These are phyloP conservation scores for Blastobotrys arbuscula DNA, from an alignment of 1,139 yeast genomes.

Conservation along the genomic window DNA sequence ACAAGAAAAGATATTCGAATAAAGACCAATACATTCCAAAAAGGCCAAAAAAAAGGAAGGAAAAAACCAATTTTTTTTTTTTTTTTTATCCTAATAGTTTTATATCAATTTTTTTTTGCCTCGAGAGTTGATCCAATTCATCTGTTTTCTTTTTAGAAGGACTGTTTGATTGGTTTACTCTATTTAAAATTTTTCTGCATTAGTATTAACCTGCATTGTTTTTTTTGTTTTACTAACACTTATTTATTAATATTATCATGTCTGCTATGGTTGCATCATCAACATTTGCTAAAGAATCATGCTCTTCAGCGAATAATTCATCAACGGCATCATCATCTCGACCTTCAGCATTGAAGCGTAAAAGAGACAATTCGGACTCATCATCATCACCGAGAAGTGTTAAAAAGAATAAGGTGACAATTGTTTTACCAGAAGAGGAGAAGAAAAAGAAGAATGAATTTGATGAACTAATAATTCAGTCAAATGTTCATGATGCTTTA, in stretches of 20 bases:
- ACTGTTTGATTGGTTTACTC: neutral
- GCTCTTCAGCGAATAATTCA: constrained; percentile 4
- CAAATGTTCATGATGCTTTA: constrained; percentile 55
- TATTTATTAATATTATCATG: constrained; percentile 2
- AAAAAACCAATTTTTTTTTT: neutral
- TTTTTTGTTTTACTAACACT: neutral
- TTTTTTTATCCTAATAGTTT: no score
- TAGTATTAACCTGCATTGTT: neutral
- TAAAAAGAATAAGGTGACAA: constrained; percentile 7
- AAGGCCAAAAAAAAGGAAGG: neutral
- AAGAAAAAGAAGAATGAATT: neutral
- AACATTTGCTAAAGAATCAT: neutral
- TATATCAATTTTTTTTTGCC: no score
- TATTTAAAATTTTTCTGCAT: neutral
- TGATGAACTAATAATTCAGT: constrained; percentile 4
- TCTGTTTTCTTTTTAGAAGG: constrained; percentile 11
- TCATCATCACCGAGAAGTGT: neutral
- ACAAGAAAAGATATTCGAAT: neutral
- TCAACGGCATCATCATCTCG: neutral
- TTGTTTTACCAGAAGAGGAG: constrained; percentile 6
- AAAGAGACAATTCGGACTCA: constrained; percentile 9
- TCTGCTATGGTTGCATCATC: constrained; percentile 2
- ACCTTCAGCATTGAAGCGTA: constrained; percentile 10
- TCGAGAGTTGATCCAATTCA: no score
- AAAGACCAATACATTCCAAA: neutral